These are phyloP conservation scores for Didymella segeticola DNA, from an alignment of 2,329 filamentous ascomycete genomes.

Conservation along the genomic window DNA sequence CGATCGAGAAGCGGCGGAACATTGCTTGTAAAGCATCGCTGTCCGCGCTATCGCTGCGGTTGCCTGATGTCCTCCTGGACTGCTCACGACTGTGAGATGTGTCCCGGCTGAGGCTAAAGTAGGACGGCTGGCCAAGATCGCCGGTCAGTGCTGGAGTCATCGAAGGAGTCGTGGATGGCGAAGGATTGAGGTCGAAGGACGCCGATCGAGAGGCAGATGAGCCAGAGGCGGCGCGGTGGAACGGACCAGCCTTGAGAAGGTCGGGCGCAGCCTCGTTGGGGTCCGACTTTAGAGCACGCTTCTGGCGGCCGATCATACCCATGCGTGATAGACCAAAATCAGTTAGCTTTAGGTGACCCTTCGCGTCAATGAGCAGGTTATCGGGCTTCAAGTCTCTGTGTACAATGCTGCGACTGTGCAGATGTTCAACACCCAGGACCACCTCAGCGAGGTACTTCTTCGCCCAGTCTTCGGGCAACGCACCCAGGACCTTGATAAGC, in stretches of 20 bases:
- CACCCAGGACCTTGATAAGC: constrained; percentile 90
- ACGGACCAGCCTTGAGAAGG: constrained; percentile 88
- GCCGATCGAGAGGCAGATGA: constrained; percentile 80
- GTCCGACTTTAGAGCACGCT: constrained; percentile 77
- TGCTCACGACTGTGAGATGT: constrained; percentile 65
- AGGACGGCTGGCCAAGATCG: constrained; percentile 83
- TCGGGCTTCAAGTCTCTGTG: constrained; percentile 97
- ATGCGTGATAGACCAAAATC: constrained; percentile 97
- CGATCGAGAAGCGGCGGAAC: constrained; percentile 71
- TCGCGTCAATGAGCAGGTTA: constrained; percentile 95
- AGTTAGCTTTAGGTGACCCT: constrained; percentile 93
- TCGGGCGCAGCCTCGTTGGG: constrained; percentile 84
- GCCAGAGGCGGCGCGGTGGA: constrained; percentile 81
- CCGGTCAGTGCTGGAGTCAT: constrained; percentile 79
- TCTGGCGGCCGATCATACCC: constrained; percentile 95
- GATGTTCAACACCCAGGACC: constrained; percentile 92
- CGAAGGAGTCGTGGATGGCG: constrained; percentile 82
- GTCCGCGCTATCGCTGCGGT: constrained; percentile 89
- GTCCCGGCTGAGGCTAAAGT: constrained; percentile 80
- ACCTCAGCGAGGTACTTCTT: constrained; percentile 98
- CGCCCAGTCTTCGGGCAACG: constrained; percentile 94
- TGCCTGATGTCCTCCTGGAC: constrained; percentile 73
- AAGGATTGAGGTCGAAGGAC: constrained; percentile 86
- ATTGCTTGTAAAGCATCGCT: constrained; percentile 85
- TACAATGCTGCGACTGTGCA: constrained; percentile 93